Base-by-base conservation (phyloP, 164 flowering plant species). In the grape (Vitis vinifera) region DNA sequence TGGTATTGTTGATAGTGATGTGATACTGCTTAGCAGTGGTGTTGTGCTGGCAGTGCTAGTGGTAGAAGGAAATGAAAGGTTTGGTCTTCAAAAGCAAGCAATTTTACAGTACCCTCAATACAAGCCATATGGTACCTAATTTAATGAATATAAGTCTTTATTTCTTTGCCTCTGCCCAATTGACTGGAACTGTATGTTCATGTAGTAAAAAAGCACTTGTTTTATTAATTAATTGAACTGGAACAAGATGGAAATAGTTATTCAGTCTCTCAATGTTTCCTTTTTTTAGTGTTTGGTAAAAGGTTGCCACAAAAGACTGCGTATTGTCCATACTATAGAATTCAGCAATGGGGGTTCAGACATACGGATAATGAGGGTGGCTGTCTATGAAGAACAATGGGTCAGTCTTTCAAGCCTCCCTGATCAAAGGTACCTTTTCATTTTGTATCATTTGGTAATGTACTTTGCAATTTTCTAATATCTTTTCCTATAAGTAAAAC, bases 351-450 rank as follows among this genome's bases (percentile, higher is more conserved):
- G 97, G 17, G 98, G 99, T 73, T 80, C 94, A 47, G 92, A 89
- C 57, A 89, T 93, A 73, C 97, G 91, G 76, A 91, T 90, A 73
- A 74, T 91, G 87, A 90, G 98, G 74, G 97, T 91, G 80, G 97
- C 91, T 72, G 85, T 89, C 27, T 93, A 89, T 76, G 98, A 95
- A 75, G 99, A 95, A 74, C 83, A 91, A 73, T 91, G 98, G 98
- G 86, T 77, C 70, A 76, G 86, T 78, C 90, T 92, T 59, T 82
- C 89, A 37, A 83, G 80, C 82, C 16, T 90, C 57, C 57, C 30
- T 68, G 89, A 84, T 60, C 49, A 71, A 49, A 91, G 94, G 98
- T 94, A 84, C 66, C 9, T 31, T 50, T 67, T 63, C 14, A 30
- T 23, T 49, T 23, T 44, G 9, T 51, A n/a, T 48, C 23, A 14